Evolutionary conservation across 305 asterid species (phyloP).

Genomic region (Fraxinus greggii): DNA sequence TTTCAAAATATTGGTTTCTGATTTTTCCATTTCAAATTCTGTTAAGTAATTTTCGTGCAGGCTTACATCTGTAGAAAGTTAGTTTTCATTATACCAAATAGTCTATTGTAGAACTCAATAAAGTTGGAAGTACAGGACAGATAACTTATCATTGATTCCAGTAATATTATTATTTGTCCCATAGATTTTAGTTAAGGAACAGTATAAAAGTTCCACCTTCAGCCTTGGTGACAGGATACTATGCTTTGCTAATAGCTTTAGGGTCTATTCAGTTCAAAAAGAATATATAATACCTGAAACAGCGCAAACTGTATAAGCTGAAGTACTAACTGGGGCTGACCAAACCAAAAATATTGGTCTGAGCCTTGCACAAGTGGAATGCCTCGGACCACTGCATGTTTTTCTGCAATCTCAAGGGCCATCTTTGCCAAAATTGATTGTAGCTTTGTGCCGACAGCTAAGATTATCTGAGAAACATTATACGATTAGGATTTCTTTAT

Average conservation of each 20-base stretch:
- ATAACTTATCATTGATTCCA: neutral
- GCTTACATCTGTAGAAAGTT: neutral
- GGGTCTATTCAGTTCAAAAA: neutral
- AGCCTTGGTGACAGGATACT: neutral
- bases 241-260: neutral
- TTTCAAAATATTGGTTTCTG: neutral
- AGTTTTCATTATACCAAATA: neutral
- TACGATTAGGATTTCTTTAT: constrained; percentile 5
- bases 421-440: constrained; percentile 72
- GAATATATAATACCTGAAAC: constrained; percentile 62
- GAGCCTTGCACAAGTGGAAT: constrained; percentile 91
- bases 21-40: neutral
- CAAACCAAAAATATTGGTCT: constrained; percentile 80
- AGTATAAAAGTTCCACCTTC: neutral
- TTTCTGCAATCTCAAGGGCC: constrained; percentile 81
- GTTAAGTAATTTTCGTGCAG: neutral
- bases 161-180: no score
- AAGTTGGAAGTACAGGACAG: neutral
- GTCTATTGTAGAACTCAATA: neutral
- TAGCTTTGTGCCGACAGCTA: constrained; percentile 88
- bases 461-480: constrained; percentile 51
- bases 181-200: neutral
- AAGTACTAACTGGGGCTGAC: constrained; percentile 66
- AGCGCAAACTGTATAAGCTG: constrained; percentile 78
- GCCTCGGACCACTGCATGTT: constrained; percentile 90